phyloP scores from a whole-genome alignment of 371 early-diverging fungal species.

The Apophysomyces trapeziformis region DNA sequence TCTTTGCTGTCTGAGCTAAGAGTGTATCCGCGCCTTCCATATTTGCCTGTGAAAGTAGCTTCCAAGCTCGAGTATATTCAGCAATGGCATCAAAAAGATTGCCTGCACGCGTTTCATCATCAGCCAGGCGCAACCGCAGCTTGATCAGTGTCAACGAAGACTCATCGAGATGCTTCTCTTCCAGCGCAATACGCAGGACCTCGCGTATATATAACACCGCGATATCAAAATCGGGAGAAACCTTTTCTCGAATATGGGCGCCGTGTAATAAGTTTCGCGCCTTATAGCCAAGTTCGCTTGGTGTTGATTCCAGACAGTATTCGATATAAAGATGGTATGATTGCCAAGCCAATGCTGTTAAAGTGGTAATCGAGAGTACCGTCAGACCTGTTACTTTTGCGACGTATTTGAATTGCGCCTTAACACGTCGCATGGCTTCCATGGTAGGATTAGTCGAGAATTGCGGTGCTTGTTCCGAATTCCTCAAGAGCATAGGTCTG shows the following conservation, averaged over 20 bases:
- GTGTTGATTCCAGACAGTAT: slow-evolving; percentile 42
- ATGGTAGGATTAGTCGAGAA: slow-evolving; percentile 44
- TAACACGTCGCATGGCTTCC: slow-evolving; percentile 29
- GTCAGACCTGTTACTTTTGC: slow-evolving; percentile 44
- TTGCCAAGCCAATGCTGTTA: slow-evolving; percentile 45
- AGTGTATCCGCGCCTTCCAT: not conserved
- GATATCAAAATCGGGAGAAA: slow-evolving; percentile 41
- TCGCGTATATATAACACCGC: slow-evolving; percentile 47
- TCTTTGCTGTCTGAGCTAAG: slow-evolving; percentile 35
- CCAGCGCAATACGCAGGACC: slow-evolving; percentile 43
- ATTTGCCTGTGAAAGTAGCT: slow-evolving; percentile 28
- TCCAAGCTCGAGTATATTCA: slow-evolving; percentile 48
- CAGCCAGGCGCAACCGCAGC: slow-evolving; percentile 43
- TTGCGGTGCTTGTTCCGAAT: not conserved
- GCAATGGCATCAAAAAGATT: slow-evolving; percentile 50
- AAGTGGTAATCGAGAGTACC: slow-evolving; percentile 28
- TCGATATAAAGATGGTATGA: slow-evolving; percentile 56
- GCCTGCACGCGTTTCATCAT: slow-evolving; percentile 41
- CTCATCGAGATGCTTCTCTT: slow-evolving; percentile 40
- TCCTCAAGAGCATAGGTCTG: not conserved
- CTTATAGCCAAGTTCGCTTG: slow-evolving; percentile 40
- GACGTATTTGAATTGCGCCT: slow-evolving; percentile 34
- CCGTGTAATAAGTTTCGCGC: slow-evolving; percentile 54
- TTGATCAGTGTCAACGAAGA: slow-evolving; percentile 33
- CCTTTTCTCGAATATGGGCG: slow-evolving; percentile 51